Conservation (phyloP, 2,329 filamentous ascomycete species). For the Penicillium sp. region DNA sequence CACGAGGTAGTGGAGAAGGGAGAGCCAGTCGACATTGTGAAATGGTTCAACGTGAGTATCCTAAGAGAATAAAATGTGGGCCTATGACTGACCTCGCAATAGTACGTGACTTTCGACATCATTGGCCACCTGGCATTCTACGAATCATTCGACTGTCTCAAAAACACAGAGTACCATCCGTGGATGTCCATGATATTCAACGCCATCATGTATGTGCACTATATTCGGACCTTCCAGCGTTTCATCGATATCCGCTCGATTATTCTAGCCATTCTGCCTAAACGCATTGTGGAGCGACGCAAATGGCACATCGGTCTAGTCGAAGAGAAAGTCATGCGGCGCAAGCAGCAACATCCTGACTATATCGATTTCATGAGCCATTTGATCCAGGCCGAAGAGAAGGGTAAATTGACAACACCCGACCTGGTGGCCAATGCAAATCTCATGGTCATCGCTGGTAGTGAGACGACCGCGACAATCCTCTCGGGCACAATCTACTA, state of each 20-base stretch:
- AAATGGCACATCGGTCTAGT: conserved; percentile 9
- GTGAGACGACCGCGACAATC: background rate
- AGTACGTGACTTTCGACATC: conserved; percentile 8
- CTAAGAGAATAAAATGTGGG: background rate
- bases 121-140: conserved; percentile 6
- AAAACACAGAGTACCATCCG: conserved; percentile 6
- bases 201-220: conserved; percentile 7
- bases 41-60: conserved; percentile 5
- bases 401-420: conserved; percentile 1
- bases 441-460: conserved; percentile 7
- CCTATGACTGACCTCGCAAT: background rate
- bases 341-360: conserved; percentile 6
- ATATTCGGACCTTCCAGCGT: conserved; percentile 5
- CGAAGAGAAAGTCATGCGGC: conserved; percentile 6
- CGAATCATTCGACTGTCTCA: conserved; percentile 7
- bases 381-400: conserved; percentile 7
- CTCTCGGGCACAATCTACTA: conserved; percentile 1
- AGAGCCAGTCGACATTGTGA: conserved; percentile 8
- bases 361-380: conserved; percentile 12
- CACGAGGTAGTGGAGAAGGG: conserved; percentile 5
- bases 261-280: conserved; percentile 6
- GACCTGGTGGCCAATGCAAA: conserved; percentile 8
- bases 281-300: conserved; percentile 7
- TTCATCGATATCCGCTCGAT: conserved; percentile 8
- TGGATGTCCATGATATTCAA: conserved; percentile 10